A percentile compares a stretch with the other conserved stretches of the same genome.
Evolutionary conservation across 768 basidiomycete genomes (phyloP).

Genomic region (Solioccasus polychromus): DNA sequence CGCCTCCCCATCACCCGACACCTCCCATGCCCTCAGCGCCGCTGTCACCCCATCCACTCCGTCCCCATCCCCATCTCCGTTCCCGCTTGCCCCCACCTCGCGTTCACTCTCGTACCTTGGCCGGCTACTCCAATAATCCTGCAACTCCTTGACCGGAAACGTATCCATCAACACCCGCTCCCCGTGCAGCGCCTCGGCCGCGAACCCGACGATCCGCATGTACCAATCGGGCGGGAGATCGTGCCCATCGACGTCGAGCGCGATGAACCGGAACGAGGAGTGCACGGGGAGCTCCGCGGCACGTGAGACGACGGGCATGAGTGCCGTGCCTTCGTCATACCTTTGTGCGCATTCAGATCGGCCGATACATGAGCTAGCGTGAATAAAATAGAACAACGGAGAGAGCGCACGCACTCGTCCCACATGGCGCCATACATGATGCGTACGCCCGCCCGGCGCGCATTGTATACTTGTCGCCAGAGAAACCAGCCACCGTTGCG

Average conservation of each 20-base stretch:
- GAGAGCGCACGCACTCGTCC: constrained; percentile 65
- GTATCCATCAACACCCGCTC: constrained; percentile 61
- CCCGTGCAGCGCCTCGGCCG: constrained; percentile 62
- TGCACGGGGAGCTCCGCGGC: constrained; percentile 58
- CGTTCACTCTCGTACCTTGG: constrained; percentile 48
- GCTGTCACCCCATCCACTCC: constrained; percentile 24
- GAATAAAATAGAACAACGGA: background rate
- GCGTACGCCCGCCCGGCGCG: constrained; percentile 55
- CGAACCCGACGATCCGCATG: constrained; percentile 75
- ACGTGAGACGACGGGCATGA: constrained; percentile 67
- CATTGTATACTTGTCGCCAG: constrained; percentile 77
- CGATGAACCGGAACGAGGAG: constrained; percentile 59
- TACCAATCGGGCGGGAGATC: constrained; percentile 84
- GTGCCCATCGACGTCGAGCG: constrained; percentile 75
- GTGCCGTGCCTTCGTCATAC: constrained; percentile 83
- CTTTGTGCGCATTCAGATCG: too few species aligned
- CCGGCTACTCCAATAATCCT: constrained; percentile 69
- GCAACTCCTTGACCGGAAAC: constrained; percentile 67
- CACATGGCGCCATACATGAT: constrained; percentile 84
- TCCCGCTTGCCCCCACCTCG: too few species aligned
- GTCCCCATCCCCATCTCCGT: too few species aligned
- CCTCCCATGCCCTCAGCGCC: constrained; percentile 46
- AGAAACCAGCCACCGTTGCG: constrained; percentile 74
- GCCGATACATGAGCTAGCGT: constrained; percentile 2
- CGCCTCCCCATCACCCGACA: constrained; percentile 21